Percentiles rank a stretch among this genome's conserved stretches.
Conservation (phyloP, 179 eudicot species). For the Dionaea muscipula region DNA sequence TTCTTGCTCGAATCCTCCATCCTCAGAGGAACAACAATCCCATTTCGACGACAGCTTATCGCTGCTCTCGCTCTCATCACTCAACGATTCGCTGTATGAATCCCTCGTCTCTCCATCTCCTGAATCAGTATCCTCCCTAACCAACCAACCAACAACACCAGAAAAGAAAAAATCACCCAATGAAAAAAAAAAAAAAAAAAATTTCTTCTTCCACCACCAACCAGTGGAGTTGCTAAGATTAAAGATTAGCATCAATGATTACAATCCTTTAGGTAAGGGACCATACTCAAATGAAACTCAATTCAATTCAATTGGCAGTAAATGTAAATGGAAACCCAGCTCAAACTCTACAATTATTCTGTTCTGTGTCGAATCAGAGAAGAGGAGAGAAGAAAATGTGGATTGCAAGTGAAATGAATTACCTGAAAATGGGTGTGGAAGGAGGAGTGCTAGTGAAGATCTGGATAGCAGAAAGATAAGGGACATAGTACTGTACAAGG, state of each 20-base stretch:
- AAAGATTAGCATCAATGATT: too few relatives aligned
- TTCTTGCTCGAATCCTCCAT: constrained; percentile 58
- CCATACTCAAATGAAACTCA: too few relatives aligned
- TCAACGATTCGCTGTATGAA: constrained; percentile 72
- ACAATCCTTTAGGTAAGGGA: too few relatives aligned
- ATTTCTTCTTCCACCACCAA: background rate
- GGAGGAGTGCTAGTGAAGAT: constrained; percentile 65
- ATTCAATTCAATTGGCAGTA: too few relatives aligned
- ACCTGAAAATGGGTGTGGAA: constrained; percentile 50
- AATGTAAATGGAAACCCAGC: too few relatives aligned
- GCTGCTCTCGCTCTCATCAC: constrained; percentile 83
- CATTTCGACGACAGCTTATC: constrained; percentile 69
- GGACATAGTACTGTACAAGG: constrained; percentile 83
- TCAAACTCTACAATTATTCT: too few relatives aligned
- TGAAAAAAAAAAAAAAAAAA: too few relatives aligned
- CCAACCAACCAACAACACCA: background rate
- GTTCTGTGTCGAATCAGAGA: too few relatives aligned
- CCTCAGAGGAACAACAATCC: constrained; percentile 82
- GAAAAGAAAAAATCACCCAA: too few relatives aligned
- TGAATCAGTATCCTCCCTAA: constrained; percentile 68
- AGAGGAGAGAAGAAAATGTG: too few relatives aligned
- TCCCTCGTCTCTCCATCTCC: constrained; percentile 60
- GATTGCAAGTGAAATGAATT: too few relatives aligned
- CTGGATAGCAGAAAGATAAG: constrained; percentile 87
- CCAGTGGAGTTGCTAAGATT: background rate